Conservation (phyloP, 108 stramenopile genomes). For the Cyclotella atomus region DNA sequence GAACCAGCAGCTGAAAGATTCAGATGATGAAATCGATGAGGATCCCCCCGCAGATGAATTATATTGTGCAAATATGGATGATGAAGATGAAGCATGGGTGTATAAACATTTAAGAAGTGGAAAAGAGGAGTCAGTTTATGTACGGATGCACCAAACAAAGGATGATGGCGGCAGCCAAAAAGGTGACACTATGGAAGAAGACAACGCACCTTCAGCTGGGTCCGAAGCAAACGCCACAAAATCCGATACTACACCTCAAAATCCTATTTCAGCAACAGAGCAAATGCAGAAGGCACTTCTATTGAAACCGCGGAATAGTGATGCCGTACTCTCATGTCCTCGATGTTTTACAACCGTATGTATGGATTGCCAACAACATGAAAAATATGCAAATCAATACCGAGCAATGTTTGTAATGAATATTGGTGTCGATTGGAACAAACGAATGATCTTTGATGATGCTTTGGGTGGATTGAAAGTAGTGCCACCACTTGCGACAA, state of each 20-base stretch:
- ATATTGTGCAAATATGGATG: constrained; percentile 60
- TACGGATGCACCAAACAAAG: constrained; percentile 2
- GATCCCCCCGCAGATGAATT: constrained; percentile 26
- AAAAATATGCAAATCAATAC: constrained; percentile 78
- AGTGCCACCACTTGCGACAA: neutral
- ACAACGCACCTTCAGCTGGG: neutral
- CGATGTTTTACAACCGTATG: constrained; percentile 87
- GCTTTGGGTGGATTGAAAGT: constrained; percentile 48
- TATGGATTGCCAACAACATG: constrained; percentile 91
- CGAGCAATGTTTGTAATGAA: constrained; percentile 95
- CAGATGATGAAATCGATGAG: constrained; percentile 15
- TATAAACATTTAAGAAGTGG: constrained; percentile 75
- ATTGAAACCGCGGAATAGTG: constrained; percentile 71
- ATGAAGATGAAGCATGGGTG: constrained; percentile 88
- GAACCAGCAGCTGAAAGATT: neutral
- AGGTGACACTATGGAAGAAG: neutral
- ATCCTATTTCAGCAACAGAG: neutral
- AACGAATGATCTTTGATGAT: constrained; percentile 62
- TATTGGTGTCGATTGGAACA: constrained; percentile 77
- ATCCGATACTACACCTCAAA: neutral
- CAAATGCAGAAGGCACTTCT: constrained; percentile 40
- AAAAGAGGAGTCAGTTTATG: constrained; percentile 48
- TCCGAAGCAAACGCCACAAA: neutral
- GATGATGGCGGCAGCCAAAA: neutral
- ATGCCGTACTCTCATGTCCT: constrained; percentile 82